phyloP scores from a whole-genome alignment of 2,329 filamentous ascomycete species.

The Penicillium decumbens region DNA sequence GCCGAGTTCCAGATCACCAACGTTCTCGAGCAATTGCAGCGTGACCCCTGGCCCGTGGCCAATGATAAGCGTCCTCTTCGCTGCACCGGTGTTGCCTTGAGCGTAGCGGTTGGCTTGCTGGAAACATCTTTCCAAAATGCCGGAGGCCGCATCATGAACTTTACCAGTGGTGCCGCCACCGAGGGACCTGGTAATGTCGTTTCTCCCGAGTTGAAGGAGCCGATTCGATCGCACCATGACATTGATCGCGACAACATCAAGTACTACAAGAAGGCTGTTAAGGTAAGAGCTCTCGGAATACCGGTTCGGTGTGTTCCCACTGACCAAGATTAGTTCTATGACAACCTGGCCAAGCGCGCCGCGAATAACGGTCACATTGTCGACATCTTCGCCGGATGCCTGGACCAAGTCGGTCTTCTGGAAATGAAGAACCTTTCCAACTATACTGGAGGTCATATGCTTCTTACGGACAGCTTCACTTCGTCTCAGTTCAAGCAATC shows the following conservation, averaged over 20 bases:
- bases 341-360: slow-evolving; percentile 84
- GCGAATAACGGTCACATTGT: slow-evolving; percentile 96
- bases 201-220: slow-evolving; percentile 88
- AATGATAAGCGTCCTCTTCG: slow-evolving; percentile 86
- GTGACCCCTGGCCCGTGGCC: slow-evolving; percentile 94
- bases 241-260: slow-evolving; percentile 99
- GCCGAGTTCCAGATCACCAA: slow-evolving; percentile 98
- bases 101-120: slow-evolving; percentile 84
- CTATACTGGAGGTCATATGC: slow-evolving; percentile 96
- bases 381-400: slow-evolving; percentile 94
- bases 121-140: slow-evolving; percentile 95
- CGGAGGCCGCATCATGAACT: slow-evolving; percentile 93
- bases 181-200: slow-evolving; percentile 97
- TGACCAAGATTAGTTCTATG: slow-evolving; percentile 69
- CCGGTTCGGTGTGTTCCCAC: neutral
- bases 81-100: slow-evolving; percentile 93
- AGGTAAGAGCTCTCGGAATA: slow-evolving; percentile 54
- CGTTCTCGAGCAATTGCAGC: slow-evolving; percentile 88
- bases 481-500: slow-evolving; percentile 99
- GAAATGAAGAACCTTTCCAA: slow-evolving; percentile 98
- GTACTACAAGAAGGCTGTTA: slow-evolving; percentile 98
- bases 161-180: slow-evolving; percentile 88
- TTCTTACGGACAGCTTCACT: slow-evolving; percentile 95
- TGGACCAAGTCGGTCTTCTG: slow-evolving; percentile 92
- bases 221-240: slow-evolving; percentile 96